Conservation (phyloP, 1,284 basidiomycete species). For the Tylopilus orsonianus region DNA sequence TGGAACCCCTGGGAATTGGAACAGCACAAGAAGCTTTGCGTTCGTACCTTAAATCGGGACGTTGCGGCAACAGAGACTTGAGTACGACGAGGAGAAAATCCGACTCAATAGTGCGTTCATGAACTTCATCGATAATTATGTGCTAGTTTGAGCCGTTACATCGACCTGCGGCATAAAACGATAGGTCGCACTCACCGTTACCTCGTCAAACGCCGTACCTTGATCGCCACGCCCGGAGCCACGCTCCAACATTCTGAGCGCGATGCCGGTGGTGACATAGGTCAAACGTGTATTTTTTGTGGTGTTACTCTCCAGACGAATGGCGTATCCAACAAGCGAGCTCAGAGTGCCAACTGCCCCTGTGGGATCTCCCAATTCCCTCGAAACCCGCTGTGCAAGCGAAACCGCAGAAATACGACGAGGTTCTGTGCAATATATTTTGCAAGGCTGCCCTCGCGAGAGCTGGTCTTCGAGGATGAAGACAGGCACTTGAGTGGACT, state of each 20-base stretch:
- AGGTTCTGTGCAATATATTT: slow-evolving; percentile 95
- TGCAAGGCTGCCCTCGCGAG: slow-evolving; percentile 80
- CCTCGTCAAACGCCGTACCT: slow-evolving; percentile 86
- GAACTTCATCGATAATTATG: slow-evolving; percentile 80
- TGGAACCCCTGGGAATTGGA: background rate
- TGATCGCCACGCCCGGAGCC: slow-evolving; percentile 64
- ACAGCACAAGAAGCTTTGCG: background rate
- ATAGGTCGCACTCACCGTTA: slow-evolving; percentile 62
- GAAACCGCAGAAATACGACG: slow-evolving; percentile 97
- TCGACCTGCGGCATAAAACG: background rate
- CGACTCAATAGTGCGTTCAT: slow-evolving; percentile 96
- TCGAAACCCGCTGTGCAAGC: slow-evolving; percentile 92
- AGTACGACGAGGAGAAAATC: slow-evolving; percentile 97
- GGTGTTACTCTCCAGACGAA: slow-evolving; percentile 89
- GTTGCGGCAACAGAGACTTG: slow-evolving; percentile 80
- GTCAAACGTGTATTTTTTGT: slow-evolving; percentile 79
- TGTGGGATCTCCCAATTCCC: slow-evolving; percentile 86
- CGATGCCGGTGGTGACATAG: slow-evolving; percentile 95
- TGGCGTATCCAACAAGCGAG: slow-evolving; percentile 94
- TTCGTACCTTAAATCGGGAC: slow-evolving; percentile 79
- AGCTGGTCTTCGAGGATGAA: slow-evolving; percentile 94
- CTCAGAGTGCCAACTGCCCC: slow-evolving; percentile 78
- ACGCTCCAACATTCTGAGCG: slow-evolving; percentile 93
- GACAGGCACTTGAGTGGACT: slow-evolving; percentile 95
- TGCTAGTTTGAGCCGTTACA: slow-evolving; percentile 16